These are phyloP conservation scores for Ilyonectria robusta DNA, from an alignment of 2,329 filamentous ascomycete genomes.

Conservation along the genomic window DNA sequence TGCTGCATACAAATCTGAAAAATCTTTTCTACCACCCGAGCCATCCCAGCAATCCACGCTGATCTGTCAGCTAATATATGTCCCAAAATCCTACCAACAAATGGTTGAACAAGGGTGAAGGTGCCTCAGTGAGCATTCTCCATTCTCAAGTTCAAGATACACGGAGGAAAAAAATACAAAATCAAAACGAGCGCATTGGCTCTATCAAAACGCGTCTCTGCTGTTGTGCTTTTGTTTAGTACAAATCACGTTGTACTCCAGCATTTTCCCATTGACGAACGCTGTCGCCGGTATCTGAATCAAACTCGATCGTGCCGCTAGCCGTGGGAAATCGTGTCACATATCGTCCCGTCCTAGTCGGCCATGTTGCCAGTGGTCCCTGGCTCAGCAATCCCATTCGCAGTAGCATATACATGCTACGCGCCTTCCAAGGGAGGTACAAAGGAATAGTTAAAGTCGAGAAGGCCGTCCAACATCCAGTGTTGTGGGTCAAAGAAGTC, in stretches of 20 bases:
- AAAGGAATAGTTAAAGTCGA: conserved; percentile 83
- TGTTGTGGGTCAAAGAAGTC: conserved; percentile 94
- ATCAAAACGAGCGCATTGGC: conserved; percentile 12
- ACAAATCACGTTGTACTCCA: conserved; percentile 1
- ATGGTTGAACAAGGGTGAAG: not conserved
- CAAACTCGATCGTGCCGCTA: not conserved
- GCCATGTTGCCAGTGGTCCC: not conserved
- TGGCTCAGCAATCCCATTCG: conserved; percentile 1
- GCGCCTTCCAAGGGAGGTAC: conserved; percentile 68
- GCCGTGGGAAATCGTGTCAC: conserved; percentile 10
- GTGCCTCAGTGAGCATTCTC: conserved; percentile 12
- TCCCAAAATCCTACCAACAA: conserved; percentile 20
- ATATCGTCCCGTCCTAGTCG: not conserved
- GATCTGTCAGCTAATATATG: conserved; percentile 23
- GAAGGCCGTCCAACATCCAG: conserved; percentile 91
- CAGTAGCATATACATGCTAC: conserved; percentile 44
- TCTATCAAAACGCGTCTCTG: conserved; percentile 19
- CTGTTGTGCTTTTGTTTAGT: conserved; percentile 8
- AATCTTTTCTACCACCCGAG: conserved; percentile 26
- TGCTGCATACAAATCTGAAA: conserved; percentile 37
- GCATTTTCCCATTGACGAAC: not conserved
- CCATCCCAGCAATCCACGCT: conserved; percentile 27
- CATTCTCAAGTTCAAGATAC: conserved; percentile 20
- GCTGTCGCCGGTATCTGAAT: not conserved
- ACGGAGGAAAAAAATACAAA: conserved; percentile 12